Percentiles rank a stretch among this genome's conserved stretches.
Conservation (phyloP, 2,329 filamentous ascomycete genomes). For the Tolypocladium paradoxum region DNA sequence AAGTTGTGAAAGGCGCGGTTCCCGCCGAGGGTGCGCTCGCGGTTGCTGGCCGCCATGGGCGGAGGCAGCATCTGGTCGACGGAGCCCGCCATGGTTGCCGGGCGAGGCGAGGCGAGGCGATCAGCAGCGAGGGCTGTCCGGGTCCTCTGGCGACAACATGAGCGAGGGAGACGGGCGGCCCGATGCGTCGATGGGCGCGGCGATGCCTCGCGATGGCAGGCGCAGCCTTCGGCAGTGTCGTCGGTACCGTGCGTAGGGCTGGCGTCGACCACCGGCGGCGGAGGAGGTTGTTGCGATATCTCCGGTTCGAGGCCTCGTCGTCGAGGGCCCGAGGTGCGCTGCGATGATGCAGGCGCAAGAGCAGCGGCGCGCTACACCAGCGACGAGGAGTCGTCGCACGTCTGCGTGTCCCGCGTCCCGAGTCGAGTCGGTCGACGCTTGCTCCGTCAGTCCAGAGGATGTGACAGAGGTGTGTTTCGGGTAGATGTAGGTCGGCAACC, state of each 20-base stretch:
- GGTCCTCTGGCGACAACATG: slow-evolving; percentile 15
- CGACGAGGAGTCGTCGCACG: neutral
- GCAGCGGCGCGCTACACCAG: neutral
- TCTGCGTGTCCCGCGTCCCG: neutral
- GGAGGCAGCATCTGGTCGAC: slow-evolving; percentile 30
- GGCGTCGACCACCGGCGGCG: neutral
- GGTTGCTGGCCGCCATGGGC: slow-evolving; percentile 22
- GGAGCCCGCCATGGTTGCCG: slow-evolving; percentile 16
- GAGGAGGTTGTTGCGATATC: neutral
- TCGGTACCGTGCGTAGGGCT: neutral
- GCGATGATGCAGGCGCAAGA: neutral
- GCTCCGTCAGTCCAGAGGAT: neutral
- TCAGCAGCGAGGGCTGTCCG: slow-evolving; percentile 5
- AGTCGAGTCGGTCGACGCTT: neutral
- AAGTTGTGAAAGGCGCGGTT: slow-evolving; percentile 67
- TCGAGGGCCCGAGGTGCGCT: neutral
- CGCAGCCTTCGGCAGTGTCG: neutral
- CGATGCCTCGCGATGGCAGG: neutral
- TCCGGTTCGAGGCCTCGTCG: neutral
- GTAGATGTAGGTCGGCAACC: no score
- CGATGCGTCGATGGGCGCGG: neutral
- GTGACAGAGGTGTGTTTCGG: neutral
- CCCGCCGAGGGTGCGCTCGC: slow-evolving; percentile 43
- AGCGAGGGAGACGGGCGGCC: neutral
- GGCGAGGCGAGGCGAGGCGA: neutral